Evolutionary conservation across 2,329 filamentous ascomycete genomes (phyloP), one percentile per base, ranked within the genome.

Genomic region (Sarocladium strictum): DNA sequence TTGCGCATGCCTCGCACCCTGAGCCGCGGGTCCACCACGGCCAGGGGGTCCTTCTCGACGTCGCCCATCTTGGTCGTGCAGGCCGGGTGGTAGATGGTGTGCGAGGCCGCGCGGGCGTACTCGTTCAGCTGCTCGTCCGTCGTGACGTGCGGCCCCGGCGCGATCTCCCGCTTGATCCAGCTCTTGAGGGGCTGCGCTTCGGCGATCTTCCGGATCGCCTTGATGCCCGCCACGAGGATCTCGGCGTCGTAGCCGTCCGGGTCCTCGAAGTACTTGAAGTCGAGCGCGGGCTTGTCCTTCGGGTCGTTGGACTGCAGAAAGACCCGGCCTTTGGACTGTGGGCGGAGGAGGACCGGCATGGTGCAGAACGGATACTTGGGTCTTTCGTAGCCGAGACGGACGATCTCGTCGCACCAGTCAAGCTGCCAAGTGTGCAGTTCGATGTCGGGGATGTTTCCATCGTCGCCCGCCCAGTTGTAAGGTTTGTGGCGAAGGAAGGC

Each of bases 41-140:
- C 87, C 66, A 84, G 72, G 41, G 78, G 71, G 65, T 91, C 86
- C 47, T 73, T 78, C 52, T 29, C 45, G 24, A 55, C 24, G 24
- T 89, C 81, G 24, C 87, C 87, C 88, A 92, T 92, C 75, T 89
- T 88, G 43, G 87, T 90, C 21, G 88, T 92, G 50, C 88, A 87
- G 11, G 85, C 84, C 0, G 88, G 88, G 68, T 92, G 88, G 70
- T 91, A 92, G 2, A 92, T 87, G 0, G 88, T 91, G 67, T 90
- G 87, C 3, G 87, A 87, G 3, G 78, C 87, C 40, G 80, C 77
- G 37, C 87, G 78, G 15, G 84, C 87, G 66, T 91, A 91, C 70
- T 88, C 82, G 62, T 76, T 81, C 3, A 92, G 74, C 52, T 84
- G 84, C 67, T 89, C 86, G 65, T 92, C 87, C 3, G 82, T 83